Base-by-base conservation (phyloP, 140 eudicot genomes). In the Erigeron philadelphicus region DNA sequence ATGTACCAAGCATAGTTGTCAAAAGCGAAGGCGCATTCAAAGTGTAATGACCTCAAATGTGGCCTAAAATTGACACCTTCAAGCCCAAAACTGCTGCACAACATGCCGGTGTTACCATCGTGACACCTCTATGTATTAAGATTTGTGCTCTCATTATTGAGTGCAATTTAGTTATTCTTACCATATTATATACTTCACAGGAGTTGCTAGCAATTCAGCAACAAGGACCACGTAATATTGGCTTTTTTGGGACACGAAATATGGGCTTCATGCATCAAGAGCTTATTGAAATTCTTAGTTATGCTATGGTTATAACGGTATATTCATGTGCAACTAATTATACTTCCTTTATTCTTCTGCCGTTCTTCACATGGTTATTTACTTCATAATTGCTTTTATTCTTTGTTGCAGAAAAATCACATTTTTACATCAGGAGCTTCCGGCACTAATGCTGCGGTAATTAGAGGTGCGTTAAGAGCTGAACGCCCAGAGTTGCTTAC, bases 181-280 rank as follows among this genome's bases (percentile, higher is more conserved):
- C 31, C 11, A 10, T 55, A 15, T 5, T 72, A 31, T 53, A 21
- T 64, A 68, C 60, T 8, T 25, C 16, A 72, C 86, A 93, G 98
- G 98, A 93, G 75, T 80, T 93, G 11, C 85, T 93, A 61, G 98
- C 98, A 47, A 93, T 93, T 65, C 98, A 93, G 73, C 98, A 93
- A 80, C 94, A 89, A 93, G 98, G 98, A 46, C 98, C 98, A 61
- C 77, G 98, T 35, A 59, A 85, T 40, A 93, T 93, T 67, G 99
- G 99, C 19, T 93, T 93, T 71, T 93, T 93, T 56, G 99, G 99
- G 74, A 93, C 99, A 42, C 75, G 99, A 55, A 93, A 93, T 75
- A 93, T 93, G 99, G 99, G 95, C 57, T 93, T 93, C 85, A 93
- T 93, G 99, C 99, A 93, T 81, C 99, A 93, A 75, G 97, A 93